Evolutionary conservation across 2,329 filamentous ascomycete genomes (phyloP), one percentile per base, ranked within the genome.

Genomic region (Aspergillus melleus): DNA sequence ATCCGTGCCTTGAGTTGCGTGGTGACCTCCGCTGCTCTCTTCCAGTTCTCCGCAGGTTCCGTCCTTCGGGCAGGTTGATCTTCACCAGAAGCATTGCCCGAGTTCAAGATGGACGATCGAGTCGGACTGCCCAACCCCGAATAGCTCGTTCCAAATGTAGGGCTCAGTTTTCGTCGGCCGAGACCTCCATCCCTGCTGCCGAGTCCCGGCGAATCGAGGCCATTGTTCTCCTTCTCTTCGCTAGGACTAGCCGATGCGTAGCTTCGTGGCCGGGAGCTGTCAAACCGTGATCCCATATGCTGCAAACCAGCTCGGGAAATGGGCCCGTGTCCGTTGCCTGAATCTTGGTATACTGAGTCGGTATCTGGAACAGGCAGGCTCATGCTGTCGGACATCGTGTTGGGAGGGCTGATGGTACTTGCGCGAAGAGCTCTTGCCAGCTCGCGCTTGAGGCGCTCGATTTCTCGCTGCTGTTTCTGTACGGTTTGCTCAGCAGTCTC

Each of bases 1-100:
- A 99, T 99, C 74, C 95, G 87, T 55, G 94, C 92, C 81, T 98
- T 99, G 71, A 99, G 77, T 75, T 97, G 95, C 77, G 93, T 97
- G 57, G 95, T 99, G 59, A 99, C 95, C 80, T 99, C 95, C 2
- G 95, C 95, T 19, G 95, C 95, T 67, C 95, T 84, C 80, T 93
- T 96, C 95, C 95, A 99, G 74, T 93, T 98, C 79, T 99, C 95
- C 19, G 88, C 87, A 0, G 87, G 87, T 51, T 88, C 85, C 16
- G 71, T 61, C 58, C 69, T 76, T 62, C 70, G 67, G 51, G 61
- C 68, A 62, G 64, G 74, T 54, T 64, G 72, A 55, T 71, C 72
- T 57, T 71, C 75, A 63, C 73, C 73, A n/a, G 70, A 68, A 46
- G 72, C 72, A 57, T 74, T 76, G 36, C 71, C 67, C 30, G 76